These are phyloP conservation scores for Cornus kousa DNA, from an alignment of 148 eudicot genomes.

Conservation along the genomic window DNA sequence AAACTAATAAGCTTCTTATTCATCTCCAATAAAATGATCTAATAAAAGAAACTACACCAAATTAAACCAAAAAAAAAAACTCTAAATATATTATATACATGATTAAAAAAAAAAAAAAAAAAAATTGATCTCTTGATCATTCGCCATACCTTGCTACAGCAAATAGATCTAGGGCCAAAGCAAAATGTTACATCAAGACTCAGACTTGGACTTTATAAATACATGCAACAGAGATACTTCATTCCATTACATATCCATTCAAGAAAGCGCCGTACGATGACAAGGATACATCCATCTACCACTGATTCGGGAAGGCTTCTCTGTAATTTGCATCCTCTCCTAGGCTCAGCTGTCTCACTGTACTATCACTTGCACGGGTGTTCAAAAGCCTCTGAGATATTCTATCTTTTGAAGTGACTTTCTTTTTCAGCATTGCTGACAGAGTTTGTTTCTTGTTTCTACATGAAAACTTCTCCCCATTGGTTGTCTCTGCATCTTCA, in stretches of 20 bases:
- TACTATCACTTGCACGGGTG: slow-evolving; percentile 53
- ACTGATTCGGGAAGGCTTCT: slow-evolving; percentile 81
- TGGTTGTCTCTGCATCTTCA: slow-evolving; percentile 33
- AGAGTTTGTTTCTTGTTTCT: slow-evolving; percentile 59
- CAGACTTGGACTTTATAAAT: not conserved
- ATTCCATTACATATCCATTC: not conserved
- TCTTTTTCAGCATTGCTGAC: slow-evolving; percentile 88
- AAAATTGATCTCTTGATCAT: not conserved
- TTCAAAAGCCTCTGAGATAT: slow-evolving; percentile 65
- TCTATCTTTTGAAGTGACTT: slow-evolving; percentile 77
- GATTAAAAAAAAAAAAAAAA: slow-evolving; percentile 11
- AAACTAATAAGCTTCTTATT: not conserved
- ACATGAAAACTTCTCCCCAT: slow-evolving; percentile 24
- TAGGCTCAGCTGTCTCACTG: slow-evolving; percentile 48
- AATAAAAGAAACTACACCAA: not conserved
- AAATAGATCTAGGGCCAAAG: not conserved
- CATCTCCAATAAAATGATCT: not conserved
- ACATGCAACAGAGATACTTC: not conserved
- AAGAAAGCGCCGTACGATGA: not conserved
- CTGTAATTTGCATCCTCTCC: slow-evolving; percentile 63
- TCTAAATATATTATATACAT: slow-evolving; percentile 7
- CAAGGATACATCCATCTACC: slow-evolving; percentile 31
- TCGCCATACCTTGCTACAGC: slow-evolving; percentile 1
- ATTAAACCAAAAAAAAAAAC: not conserved
- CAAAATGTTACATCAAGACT: not conserved